Conservation (phyloP, 305 asterid genomes). For the Fraxinus ornus region DNA sequence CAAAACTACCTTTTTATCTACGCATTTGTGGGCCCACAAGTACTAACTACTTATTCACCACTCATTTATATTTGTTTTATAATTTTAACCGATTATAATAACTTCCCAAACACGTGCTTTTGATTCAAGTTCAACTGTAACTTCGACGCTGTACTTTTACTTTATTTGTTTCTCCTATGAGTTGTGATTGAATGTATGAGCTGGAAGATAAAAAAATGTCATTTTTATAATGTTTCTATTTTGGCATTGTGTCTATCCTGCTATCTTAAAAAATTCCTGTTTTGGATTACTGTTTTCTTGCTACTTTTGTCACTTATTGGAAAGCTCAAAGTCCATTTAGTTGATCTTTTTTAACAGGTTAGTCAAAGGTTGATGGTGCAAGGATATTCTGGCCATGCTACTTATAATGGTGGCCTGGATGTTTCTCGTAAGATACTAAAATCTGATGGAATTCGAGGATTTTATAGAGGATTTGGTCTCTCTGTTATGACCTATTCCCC, state of each 20-base stretch:
- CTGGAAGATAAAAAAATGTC: neutral
- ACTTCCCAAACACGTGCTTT: neutral
- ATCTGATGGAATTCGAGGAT: conserved; percentile 82
- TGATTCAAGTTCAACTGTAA: neutral
- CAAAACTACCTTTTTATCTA: neutral
- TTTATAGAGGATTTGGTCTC: conserved; percentile 92
- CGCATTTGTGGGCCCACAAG: neutral
- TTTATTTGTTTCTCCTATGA: neutral
- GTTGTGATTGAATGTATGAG: neutral
- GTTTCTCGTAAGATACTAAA: conserved; percentile 80
- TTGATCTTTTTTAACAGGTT: conserved; percentile 57
- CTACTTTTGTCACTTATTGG: neutral
- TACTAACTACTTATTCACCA: neutral
- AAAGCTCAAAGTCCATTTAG: conserved; percentile 14
- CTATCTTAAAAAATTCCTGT: neutral
- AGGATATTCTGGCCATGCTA: conserved; percentile 97
- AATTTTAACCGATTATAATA: too few relatives aligned
- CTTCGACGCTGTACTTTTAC: neutral
- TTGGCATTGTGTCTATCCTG: neutral
- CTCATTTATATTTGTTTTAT: neutral
- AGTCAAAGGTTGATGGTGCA: conserved; percentile 99
- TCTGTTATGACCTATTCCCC: conserved; percentile 92
- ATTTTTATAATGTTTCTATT: neutral
- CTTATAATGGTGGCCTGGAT: conserved; percentile 90
- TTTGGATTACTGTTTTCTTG: conserved; percentile 10